These are phyloP conservation scores for Aspergillus pseudoglaucus DNA, from an alignment of 2,329 filamentous ascomycete species.

Conservation along the genomic window DNA sequence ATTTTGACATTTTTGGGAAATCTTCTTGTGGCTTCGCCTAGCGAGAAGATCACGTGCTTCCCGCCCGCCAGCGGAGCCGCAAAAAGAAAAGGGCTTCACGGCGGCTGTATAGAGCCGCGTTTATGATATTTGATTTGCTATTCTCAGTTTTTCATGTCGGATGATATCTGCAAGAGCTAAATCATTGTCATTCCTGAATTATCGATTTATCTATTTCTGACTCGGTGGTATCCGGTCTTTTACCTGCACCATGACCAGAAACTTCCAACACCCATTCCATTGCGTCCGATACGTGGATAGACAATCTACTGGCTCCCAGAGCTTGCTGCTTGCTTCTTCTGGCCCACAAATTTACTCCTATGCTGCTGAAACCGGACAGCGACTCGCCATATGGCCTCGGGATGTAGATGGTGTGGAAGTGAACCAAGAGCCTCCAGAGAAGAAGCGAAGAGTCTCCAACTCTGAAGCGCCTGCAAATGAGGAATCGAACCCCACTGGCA, in stretches of 20 bases:
- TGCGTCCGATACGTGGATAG: conserved; percentile 44
- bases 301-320: conserved; percentile 13
- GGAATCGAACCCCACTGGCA: conserved; percentile 6
- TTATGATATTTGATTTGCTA: background rate
- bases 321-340: conserved; percentile 65
- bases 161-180: background rate
- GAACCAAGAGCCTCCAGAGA: conserved; percentile 35
- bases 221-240: conserved; percentile 1
- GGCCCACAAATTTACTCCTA: conserved; percentile 67
- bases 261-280: conserved; percentile 54
- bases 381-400: conserved; percentile 56
- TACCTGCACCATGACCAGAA: conserved; percentile 22
- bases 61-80: conserved; percentile 4
- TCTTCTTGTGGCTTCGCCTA: conserved; percentile 36
- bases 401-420: conserved; percentile 23
- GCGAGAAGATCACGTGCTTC: conserved; percentile 28
- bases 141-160: background rate
- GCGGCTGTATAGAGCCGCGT: background rate
- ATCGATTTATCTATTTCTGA: background rate
- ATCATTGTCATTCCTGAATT: background rate
- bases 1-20: conserved; percentile 17
- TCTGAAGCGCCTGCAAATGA: conserved; percentile 14
- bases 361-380: conserved; percentile 50
- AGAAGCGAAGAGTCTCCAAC: conserved; percentile 38
- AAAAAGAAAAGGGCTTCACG: background rate